Evolutionary conservation across 257 asterid genomes (phyloP), one percentile per base, ranked within the genome.

Genomic region (Leptodermis oblonga): DNA sequence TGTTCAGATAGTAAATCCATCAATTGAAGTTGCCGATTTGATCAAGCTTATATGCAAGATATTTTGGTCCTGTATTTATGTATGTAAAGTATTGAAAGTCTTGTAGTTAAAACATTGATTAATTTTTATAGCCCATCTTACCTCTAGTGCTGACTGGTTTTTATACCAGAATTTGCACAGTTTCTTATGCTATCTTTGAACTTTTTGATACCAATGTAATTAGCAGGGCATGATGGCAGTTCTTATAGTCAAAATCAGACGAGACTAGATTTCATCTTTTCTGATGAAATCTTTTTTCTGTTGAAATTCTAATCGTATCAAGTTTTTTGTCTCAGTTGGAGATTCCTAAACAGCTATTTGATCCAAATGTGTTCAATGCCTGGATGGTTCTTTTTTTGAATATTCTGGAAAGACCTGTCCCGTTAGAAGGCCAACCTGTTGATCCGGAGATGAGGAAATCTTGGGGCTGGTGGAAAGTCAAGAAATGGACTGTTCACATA

Each of bases 381-480:
- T 94, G 99, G 99, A 94, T 94, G 98, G 83, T 83, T 65, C 92
- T 94, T 58, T 94, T 94, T 84, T 75, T 94, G 81, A 94, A 78
- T 80, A 75, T 92, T 74, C 74, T 94, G 86, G 99, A 88, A 83
- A 86, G 98, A 82, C 92, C 99, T 69, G 99, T 94, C 64, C 94
- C 95, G 55, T 73, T 69, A 65, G 99, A 94, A 84, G 97, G 99
- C 31, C 95, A 94, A 51, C 98, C 98, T 63, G 70, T 74, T 70
- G 99, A 91, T 82, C 96, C 90, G 12, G 99, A 94, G 76, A 77
- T 79, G 75, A 82, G 98, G 77, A 94, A 86, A 79, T 84, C 97
- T 56, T 94, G 98, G 99, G 99, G 97, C 43, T 94, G 99, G 99
- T 94, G 98, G 99, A 92, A 94, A 82, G 99, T 94, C 59, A 94